Percentiles rank a stretch among this genome's conserved stretches.
Evolutionary conservation across 352 stramenopile genomes (phyloP).

Genomic region (Halophytophthora polymorphica): DNA sequence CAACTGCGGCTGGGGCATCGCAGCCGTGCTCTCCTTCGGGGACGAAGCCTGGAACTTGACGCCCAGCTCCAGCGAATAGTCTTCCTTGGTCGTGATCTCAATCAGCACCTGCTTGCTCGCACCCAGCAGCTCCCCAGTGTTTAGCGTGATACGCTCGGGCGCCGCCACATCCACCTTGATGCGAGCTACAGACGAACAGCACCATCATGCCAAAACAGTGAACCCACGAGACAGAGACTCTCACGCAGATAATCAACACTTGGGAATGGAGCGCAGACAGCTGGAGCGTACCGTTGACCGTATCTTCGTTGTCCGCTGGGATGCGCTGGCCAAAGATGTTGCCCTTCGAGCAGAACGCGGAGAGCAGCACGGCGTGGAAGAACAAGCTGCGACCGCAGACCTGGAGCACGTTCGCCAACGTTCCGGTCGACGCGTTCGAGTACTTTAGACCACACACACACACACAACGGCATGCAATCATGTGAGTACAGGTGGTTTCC

Average conservation of each 20-base stretch:
- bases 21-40: conserved; percentile 14
- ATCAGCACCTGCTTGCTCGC: conserved; percentile 61
- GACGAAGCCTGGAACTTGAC: conserved; percentile 56
- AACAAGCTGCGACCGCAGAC: conserved; percentile 84
- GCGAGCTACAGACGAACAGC: conserved; percentile 24
- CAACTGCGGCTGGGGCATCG: conserved; percentile 17
- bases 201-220: not conserved
- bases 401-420: conserved; percentile 65
- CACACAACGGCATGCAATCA: not conserved
- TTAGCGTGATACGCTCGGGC: conserved; percentile 75
- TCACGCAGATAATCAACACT: conserved; percentile 1
- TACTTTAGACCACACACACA: conserved; percentile 30
- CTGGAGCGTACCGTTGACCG: conserved; percentile 44
- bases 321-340: conserved; percentile 72
- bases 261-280: not conserved
- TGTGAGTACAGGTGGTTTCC: not conserved
- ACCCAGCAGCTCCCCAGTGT: conserved; percentile 57
- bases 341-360: conserved; percentile 65
- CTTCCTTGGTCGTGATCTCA: conserved; percentile 58
- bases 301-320: conserved; percentile 55
- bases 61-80: conserved; percentile 63
- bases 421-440: conserved; percentile 54
- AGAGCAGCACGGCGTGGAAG: conserved; percentile 80
- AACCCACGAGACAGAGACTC: too few species aligned
- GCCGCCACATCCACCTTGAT: conserved; percentile 84